Evolutionary conservation across 2,329 filamentous ascomycete species (phyloP), one percentile per base, ranked within the genome.

Genomic region (Aspergillus aculeatinus): DNA sequence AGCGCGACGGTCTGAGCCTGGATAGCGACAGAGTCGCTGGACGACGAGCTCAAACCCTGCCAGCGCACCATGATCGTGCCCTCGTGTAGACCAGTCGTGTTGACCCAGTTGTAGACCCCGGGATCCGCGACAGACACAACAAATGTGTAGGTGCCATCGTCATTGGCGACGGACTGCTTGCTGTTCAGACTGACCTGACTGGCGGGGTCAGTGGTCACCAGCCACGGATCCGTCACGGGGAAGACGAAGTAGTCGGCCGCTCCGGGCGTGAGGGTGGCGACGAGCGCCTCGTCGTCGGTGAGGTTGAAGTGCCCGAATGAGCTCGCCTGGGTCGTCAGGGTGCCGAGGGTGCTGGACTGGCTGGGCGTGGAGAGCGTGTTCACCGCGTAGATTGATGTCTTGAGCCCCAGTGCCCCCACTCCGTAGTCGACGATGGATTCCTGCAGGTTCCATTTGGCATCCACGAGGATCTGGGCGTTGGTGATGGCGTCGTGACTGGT

Each of bases 1-100:
- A 54, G 19, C 14, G n/a, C 21, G 12, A 54, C 51, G 7, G 23
- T 27, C 35, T 54, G 51, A n/a, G 14, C 35, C 5, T 23, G n/a
- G 11, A 54, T 33, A 19, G 14, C 39, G 9, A 44, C 14, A 2
- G 39, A 44, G 7, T 21, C 50, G 14, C 27, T 29, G 6, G 51
- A 44, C 3, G 31, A 42, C 4, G 33, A 44, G 7, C 33, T 23
- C 35, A 54, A 23, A 2, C 51, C 51, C 51, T 54, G 54, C 54
- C 54, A 57, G 19, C 54, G 44, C 19, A 50, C 54, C 54, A 57
- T 57, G 29, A 57, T 50, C 9, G 54, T 57, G 2, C 54, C 44
- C 33, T 57, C 54, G 2, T 19, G 31, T 10, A 57, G 47, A 3
- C 54, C 54, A 3, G 42, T 49, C 12, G 54, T 56, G 19, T 35